These are phyloP conservation scores for Boletus smithii DNA, from an alignment of 1,284 basidiomycete genomes.

Conservation along the genomic window DNA sequence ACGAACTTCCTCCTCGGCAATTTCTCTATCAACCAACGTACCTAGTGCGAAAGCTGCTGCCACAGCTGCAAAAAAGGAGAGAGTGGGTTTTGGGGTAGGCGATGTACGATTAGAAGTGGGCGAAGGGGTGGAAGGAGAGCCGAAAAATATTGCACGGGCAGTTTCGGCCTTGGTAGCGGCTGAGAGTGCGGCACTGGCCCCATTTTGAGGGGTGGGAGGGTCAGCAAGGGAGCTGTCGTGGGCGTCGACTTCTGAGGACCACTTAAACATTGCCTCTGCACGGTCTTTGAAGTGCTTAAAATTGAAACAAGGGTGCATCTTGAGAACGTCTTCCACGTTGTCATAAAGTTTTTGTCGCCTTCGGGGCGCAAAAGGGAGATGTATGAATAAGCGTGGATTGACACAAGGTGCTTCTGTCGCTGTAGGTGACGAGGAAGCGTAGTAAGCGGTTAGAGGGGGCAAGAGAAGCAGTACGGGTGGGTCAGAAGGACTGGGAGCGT, in stretches of 20 bases:
- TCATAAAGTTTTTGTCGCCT: constrained; percentile 38
- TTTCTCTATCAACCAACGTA: constrained; percentile 38
- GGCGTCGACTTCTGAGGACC: constrained; percentile 32
- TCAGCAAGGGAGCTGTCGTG: constrained; percentile 15
- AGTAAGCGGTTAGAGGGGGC: constrained; percentile 24
- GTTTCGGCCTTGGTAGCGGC: constrained; percentile 25
- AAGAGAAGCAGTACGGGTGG: constrained; percentile 28
- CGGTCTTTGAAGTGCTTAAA: constrained; percentile 48
- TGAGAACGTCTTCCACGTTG: constrained; percentile 43
- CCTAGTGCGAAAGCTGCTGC: constrained; percentile 57
- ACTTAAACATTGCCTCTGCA: constrained; percentile 44
- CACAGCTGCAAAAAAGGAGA: constrained; percentile 58
- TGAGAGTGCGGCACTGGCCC: neutral
- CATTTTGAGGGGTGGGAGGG: constrained; percentile 9
- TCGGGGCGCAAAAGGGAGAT: constrained; percentile 40
- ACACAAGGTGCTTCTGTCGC: constrained; percentile 35
- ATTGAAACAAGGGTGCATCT: constrained; percentile 50
- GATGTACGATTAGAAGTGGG: constrained; percentile 12
- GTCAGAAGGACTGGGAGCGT: constrained; percentile 17
- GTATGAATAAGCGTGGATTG: constrained; percentile 37
- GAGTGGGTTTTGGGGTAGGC: constrained; percentile 37
- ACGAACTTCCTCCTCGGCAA: constrained; percentile 29
- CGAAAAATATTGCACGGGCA: constrained; percentile 37
- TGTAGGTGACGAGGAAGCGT: constrained; percentile 22
- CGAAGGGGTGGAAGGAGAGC: constrained; percentile 11